A percentile compares a stretch with the other conserved stretches of the same genome.
These are phyloP conservation scores for Huntiella bhutanensis DNA, from an alignment of 2,329 filamentous ascomycete genomes.

Conservation along the genomic window DNA sequence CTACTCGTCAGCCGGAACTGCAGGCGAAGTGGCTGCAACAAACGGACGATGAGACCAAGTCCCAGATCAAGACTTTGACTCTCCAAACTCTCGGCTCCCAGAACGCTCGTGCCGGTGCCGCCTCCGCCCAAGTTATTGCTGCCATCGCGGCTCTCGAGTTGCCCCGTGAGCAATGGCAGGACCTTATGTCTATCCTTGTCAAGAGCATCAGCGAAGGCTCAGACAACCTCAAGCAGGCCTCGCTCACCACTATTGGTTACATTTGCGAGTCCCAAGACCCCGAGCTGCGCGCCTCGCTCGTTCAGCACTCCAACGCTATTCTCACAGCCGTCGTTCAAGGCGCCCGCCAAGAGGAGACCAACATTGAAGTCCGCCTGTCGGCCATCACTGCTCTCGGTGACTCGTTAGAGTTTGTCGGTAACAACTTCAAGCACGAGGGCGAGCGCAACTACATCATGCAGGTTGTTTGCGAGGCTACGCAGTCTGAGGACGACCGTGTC, in stretches of 20 bases:
- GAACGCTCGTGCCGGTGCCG: conserved; percentile 68
- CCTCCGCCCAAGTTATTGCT: conserved; percentile 85
- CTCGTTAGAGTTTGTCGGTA: conserved; percentile 90
- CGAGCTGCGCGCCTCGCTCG: conserved; percentile 63
- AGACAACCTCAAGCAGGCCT: conserved; percentile 83
- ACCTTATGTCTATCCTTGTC: conserved; percentile 75
- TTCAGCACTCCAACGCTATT: conserved; percentile 88
- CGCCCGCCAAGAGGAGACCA: conserved; percentile 87
- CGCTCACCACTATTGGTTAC: conserved; percentile 89
- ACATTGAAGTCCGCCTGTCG: conserved; percentile 73
- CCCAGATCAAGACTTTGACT: conserved; percentile 73
- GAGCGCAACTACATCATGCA: conserved; percentile 99
- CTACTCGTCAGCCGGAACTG: conserved; percentile 66
- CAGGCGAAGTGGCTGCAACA: conserved; percentile 85
- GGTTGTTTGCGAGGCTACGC: conserved; percentile 96
- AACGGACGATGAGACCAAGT: conserved; percentile 66
- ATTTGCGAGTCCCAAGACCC: conserved; percentile 90
- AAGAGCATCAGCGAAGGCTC: conserved; percentile 78
- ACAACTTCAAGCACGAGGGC: conserved; percentile 97
- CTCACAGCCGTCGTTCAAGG: conserved; percentile 94
- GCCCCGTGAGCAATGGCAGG: conserved; percentile 79
- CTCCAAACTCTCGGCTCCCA: conserved; percentile 67
- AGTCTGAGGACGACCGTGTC: conserved; percentile 76
- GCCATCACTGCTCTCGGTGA: conserved; percentile 90
- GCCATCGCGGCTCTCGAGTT: conserved; percentile 90